A percentile compares a stretch with the other conserved stretches of the same genome.
These are phyloP conservation scores for Xylariomycetidae sp. DNA, from an alignment of 2,329 filamentous ascomycete species.

Conservation along the genomic window DNA sequence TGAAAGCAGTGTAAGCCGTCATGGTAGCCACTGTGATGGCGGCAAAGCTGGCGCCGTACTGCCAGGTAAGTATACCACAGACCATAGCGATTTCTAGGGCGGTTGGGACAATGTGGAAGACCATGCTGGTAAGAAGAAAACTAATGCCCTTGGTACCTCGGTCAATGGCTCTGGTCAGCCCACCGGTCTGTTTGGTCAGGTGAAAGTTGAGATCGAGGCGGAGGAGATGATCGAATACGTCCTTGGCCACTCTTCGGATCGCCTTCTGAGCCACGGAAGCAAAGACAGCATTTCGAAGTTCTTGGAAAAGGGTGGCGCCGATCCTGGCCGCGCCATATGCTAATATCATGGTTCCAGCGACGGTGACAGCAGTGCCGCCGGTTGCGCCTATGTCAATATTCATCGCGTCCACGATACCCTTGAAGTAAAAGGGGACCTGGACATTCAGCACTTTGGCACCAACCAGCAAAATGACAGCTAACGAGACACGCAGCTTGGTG, in stretches of 20 bases:
- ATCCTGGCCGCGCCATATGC: conserved; percentile 89
- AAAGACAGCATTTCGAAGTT: conserved; percentile 92
- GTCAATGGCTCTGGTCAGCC: conserved; percentile 89
- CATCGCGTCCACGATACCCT: conserved; percentile 95
- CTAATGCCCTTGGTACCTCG: conserved; percentile 97
- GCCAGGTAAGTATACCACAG: conserved; percentile 92
- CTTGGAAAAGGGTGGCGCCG: conserved; percentile 84
- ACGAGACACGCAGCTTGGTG: conserved; percentile 77
- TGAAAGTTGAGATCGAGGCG: conserved; percentile 91
- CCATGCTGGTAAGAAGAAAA: conserved; percentile 95
- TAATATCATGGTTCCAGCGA: conserved; percentile 88
- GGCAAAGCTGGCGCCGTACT: conserved; percentile 89
- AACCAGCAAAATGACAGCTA: conserved; percentile 79
- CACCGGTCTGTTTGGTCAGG: conserved; percentile 88
- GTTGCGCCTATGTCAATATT: conserved; percentile 86
- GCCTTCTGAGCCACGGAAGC: conserved; percentile 96
- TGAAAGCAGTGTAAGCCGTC: conserved; percentile 93
- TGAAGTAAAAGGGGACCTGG: conserved; percentile 98
- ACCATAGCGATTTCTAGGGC: conserved; percentile 92
- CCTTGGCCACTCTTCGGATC: conserved; percentile 83
- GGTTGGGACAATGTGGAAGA: conserved; percentile 93
- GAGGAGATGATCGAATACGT: conserved; percentile 88
- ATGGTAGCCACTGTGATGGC: conserved; percentile 87
- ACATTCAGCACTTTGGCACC: conserved; percentile 95
- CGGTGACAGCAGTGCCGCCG: conserved; percentile 83